Evolutionary conservation across 2,329 filamentous ascomycete species (phyloP).

Genomic region (Laburnicola sp.): DNA sequence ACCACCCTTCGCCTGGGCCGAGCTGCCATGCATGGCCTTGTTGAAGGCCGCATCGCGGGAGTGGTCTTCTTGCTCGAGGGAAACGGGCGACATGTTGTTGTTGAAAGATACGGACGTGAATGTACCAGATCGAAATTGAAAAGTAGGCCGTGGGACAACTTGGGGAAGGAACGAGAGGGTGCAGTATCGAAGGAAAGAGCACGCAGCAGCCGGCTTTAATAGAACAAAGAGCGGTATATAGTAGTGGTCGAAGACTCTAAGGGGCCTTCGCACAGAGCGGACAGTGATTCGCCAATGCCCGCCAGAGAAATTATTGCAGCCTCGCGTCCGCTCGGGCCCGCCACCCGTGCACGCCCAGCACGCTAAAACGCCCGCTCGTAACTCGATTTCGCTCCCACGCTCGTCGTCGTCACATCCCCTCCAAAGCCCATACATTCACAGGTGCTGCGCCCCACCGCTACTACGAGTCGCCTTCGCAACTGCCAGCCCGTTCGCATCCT

Average conservation of each 20-base stretch:
- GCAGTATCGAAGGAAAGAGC: background rate
- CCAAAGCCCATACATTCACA: background rate
- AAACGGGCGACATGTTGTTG: constrained; percentile 55
- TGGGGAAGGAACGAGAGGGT: no score
- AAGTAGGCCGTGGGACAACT: background rate
- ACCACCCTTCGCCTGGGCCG: constrained; percentile 69
- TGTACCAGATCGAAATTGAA: constrained; percentile 3
- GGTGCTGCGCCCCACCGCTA: constrained; percentile 5
- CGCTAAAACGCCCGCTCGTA: no score
- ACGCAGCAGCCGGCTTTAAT: constrained; percentile 2
- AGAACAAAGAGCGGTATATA: constrained; percentile 27
- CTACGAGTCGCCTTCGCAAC: background rate
- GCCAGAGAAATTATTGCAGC: background rate
- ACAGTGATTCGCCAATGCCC: constrained; percentile 1
- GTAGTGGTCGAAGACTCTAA: background rate
- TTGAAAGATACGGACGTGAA: background rate
- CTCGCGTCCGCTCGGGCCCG: background rate
- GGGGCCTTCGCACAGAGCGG: background rate
- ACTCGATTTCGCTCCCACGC: constrained; percentile 4
- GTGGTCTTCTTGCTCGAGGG: constrained; percentile 81
- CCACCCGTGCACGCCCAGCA: no score
- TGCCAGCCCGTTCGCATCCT: background rate
- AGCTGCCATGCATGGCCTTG: constrained; percentile 80
- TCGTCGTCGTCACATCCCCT: background rate
- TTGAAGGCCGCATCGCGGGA: constrained; percentile 86